phyloP scores from a whole-genome alignment of 495 filamentous ascomycete species.

The Haplographium delicatum region DNA sequence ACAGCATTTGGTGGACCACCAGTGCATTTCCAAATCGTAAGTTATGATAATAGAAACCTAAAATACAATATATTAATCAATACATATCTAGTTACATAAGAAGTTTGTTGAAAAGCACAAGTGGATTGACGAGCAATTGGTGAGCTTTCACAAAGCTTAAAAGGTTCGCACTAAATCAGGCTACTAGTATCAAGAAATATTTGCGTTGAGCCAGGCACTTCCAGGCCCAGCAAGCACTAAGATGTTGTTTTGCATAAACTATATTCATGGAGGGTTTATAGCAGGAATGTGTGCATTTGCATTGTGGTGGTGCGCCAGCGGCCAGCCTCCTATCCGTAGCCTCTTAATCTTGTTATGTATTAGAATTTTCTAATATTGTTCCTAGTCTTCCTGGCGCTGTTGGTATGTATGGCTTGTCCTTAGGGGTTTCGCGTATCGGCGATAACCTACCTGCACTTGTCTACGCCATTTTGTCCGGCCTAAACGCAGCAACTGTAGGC shows the following conservation, averaged over 20 bases:
- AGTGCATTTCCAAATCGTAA: slow-evolving; percentile 61
- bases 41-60: not conserved
- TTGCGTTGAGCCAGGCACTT: slow-evolving; percentile 73
- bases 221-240: slow-evolving; percentile 74
- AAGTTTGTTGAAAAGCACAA: slow-evolving; percentile 59
- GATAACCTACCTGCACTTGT: slow-evolving; percentile 57
- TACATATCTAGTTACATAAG: slow-evolving; percentile 44
- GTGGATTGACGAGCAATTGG: slow-evolving; percentile 71
- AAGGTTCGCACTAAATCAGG: not conserved
- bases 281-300: slow-evolving; percentile 62
- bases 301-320: slow-evolving; percentile 54
- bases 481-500: slow-evolving; percentile 75
- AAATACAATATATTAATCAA: not conserved
- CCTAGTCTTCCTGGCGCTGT: slow-evolving; percentile 65
- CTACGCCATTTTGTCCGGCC: slow-evolving; percentile 69
- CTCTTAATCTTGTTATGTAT: not conserved
- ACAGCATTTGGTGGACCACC: slow-evolving; percentile 68
- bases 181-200: slow-evolving; percentile 73
- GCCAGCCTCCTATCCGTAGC: not conserved
- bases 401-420: slow-evolving; percentile 66
- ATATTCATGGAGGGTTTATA: slow-evolving; percentile 60
- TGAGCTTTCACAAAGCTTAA: not conserved
- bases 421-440: slow-evolving; percentile 61
- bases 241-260: slow-evolving; percentile 69
- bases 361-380: not conserved